These are phyloP conservation scores for Umbilicus rupestris DNA, from an alignment of 164 flowering plant species.

Conservation along the genomic window DNA sequence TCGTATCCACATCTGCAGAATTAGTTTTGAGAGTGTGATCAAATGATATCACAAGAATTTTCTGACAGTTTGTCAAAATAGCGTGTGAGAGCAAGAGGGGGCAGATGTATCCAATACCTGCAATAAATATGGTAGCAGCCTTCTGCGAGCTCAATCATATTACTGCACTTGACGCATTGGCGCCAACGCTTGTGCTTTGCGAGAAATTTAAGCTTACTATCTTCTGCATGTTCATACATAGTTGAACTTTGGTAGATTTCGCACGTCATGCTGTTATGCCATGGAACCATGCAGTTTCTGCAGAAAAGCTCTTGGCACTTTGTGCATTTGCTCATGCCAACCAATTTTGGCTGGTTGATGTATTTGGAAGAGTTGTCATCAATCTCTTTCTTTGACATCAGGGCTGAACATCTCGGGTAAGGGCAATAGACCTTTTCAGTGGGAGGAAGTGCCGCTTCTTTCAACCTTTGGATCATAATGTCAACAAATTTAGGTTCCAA, in stretches of 20 bases:
- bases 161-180: slow-evolving; percentile 65
- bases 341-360: too few species aligned
- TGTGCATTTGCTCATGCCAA: slow-evolving; percentile 44
- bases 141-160: slow-evolving; percentile 65
- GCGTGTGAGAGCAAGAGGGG: not conserved
- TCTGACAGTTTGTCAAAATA: not conserved
- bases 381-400: slow-evolving; percentile 61
- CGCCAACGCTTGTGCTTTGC: slow-evolving; percentile 57
- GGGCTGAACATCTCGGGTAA: slow-evolving; percentile 64
- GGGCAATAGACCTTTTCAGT: slow-evolving; percentile 79
- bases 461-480: slow-evolving; percentile 39
- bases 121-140: slow-evolving; percentile 85
- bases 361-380: slow-evolving; percentile 18
- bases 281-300: slow-evolving; percentile 64
- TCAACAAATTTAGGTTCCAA: slow-evolving; percentile 47
- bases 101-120: slow-evolving; percentile 35
- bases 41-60: not conserved
- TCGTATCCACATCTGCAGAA: slow-evolving; percentile 61
- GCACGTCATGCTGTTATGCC: slow-evolving; percentile 63
- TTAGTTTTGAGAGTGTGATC: not conserved
- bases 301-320: slow-evolving; percentile 58
- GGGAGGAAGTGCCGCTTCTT: slow-evolving; percentile 63
- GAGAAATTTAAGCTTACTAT: slow-evolving; percentile 50
- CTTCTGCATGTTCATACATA: slow-evolving; percentile 35
- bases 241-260: slow-evolving; percentile 23